Evolutionary conservation across 2,329 filamentous ascomycete genomes (phyloP).

Genomic region (Magnaporthales sp.): DNA sequence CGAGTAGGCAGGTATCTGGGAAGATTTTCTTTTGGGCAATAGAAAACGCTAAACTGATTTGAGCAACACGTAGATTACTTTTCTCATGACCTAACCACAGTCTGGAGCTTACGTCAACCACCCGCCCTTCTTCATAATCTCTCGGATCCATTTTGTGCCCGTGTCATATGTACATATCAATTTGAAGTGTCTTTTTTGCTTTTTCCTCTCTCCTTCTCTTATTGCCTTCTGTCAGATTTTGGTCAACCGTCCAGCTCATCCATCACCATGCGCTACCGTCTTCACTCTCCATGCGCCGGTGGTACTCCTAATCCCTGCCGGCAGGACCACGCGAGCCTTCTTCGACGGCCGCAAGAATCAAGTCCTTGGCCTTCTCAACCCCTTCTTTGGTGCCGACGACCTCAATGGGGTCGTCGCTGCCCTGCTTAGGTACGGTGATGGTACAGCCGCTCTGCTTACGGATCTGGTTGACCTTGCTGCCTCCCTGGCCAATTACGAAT

Average conservation of each 20-base stretch:
- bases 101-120: background rate
- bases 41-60: background rate
- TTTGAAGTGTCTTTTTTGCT: background rate
- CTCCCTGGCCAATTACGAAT: constrained; percentile 80
- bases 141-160: background rate
- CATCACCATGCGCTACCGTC: background rate
- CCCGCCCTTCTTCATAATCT: background rate
- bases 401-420: constrained; percentile 73
- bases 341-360: constrained; percentile 77
- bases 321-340: constrained; percentile 37
- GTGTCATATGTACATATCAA: background rate
- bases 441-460: constrained; percentile 87
- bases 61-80: background rate
- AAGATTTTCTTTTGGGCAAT: background rate
- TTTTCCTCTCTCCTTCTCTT: background rate
- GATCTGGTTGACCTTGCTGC: constrained; percentile 87
- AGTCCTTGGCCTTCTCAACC: constrained; percentile 76
- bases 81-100: background rate
- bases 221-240: background rate
- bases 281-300: background rate
- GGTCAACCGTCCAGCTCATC: background rate
- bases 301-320: constrained; percentile 12
- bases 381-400: constrained; percentile 72
- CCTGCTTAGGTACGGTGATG: constrained; percentile 84
- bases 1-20: background rate